These are phyloP conservation scores for Backusella mclennaniae DNA, from an alignment of 192 early-diverging fungal species.

Conservation along the genomic window DNA sequence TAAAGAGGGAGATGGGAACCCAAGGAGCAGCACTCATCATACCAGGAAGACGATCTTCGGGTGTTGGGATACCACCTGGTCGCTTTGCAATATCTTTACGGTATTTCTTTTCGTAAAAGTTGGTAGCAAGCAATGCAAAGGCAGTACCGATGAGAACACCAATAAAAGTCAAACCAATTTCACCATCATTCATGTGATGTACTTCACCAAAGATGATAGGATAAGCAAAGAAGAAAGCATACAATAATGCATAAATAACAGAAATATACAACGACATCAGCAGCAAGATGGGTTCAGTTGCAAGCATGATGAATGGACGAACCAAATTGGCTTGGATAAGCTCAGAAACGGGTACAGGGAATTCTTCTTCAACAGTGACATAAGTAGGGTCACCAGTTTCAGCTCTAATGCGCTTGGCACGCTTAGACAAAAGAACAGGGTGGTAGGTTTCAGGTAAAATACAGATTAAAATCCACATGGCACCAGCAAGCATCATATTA, in stretches of 20 bases:
- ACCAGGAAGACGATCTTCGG: conserved; percentile 32
- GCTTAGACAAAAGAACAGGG: conserved; percentile 20
- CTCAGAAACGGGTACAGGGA: conserved; percentile 21
- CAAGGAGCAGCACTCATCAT: conserved; percentile 32
- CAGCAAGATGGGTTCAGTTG: conserved; percentile 30
- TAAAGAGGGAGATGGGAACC: conserved; percentile 31
- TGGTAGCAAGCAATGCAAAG: conserved; percentile 27
- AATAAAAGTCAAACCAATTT: conserved; percentile 32
- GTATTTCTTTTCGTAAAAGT: conserved; percentile 15
- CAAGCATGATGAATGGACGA: conserved; percentile 28
- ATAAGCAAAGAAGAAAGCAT: conserved; percentile 35
- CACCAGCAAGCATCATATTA: conserved; percentile 27
- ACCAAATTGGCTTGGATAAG: conserved; percentile 19
- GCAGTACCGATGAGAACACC: conserved; percentile 26
- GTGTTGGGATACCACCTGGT: neutral
- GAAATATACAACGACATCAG: conserved; percentile 31
- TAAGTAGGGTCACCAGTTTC: conserved; percentile 22
- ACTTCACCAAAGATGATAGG: conserved; percentile 29
- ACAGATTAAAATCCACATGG: conserved; percentile 24
- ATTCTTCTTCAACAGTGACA: conserved; percentile 31
- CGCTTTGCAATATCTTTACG: neutral
- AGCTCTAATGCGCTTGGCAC: conserved; percentile 22
- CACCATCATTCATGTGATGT: conserved; percentile 29
- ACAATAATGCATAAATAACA: conserved; percentile 27
- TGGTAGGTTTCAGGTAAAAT: conserved; percentile 28